Evolutionary conservation across 2,329 filamentous ascomycete species (phyloP).

Genomic region (Alternaria postmessia): DNA sequence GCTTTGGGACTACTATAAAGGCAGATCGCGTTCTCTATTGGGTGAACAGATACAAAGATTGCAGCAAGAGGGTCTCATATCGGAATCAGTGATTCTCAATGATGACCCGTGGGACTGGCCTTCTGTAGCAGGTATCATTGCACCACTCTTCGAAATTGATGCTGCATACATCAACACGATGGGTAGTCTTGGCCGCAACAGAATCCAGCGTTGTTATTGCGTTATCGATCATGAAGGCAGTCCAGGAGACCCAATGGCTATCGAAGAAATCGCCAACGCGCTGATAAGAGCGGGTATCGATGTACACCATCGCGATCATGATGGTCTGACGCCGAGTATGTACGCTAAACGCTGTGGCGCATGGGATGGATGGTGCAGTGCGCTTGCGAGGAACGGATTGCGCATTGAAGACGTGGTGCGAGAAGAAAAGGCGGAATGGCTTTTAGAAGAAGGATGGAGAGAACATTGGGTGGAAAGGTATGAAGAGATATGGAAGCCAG

Average conservation of each 20-base stretch:
- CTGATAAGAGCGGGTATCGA: constrained; percentile 8
- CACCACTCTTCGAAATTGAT: constrained; percentile 3
- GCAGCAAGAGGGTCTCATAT: constrained; percentile 6
- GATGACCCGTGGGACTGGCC: constrained; percentile 10
- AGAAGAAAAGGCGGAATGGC: constrained; percentile 10
- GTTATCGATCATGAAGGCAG: background rate
- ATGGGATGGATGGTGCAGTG: constrained; percentile 15
- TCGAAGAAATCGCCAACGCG: background rate
- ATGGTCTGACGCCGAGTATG: constrained; percentile 11
- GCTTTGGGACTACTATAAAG: constrained; percentile 12
- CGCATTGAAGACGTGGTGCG: constrained; percentile 8
- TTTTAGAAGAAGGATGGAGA: constrained; percentile 7
- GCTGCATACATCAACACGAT: constrained; percentile 5
- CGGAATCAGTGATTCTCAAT: background rate
- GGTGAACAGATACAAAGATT: constrained; percentile 2
- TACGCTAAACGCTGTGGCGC: background rate
- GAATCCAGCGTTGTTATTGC: constrained; percentile 2
- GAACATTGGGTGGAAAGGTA: constrained; percentile 2
- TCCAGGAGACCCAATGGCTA: background rate
- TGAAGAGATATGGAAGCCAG: background rate
- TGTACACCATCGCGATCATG: background rate
- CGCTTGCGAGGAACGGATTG: constrained; percentile 7
- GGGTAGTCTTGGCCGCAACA: constrained; percentile 8
- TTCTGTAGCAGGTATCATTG: constrained; percentile 1
- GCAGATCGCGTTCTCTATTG: constrained; percentile 3